Conservation (phyloP, 2,329 filamentous ascomycete species). For the Tolypocladium endophyticum region DNA sequence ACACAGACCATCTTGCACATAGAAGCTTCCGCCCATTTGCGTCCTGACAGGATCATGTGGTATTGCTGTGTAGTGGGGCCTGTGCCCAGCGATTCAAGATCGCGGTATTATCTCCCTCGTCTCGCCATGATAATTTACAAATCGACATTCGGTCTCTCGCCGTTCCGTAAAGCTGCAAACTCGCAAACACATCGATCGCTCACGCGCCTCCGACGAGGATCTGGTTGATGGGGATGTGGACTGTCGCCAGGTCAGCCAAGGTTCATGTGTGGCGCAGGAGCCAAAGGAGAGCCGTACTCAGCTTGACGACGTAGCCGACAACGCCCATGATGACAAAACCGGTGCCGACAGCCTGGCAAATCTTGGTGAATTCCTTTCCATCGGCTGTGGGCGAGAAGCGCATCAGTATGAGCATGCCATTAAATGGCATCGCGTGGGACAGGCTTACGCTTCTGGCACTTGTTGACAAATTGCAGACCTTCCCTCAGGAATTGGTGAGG, state of each 20-base stretch:
- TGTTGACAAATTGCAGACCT: slow-evolving; percentile 50
- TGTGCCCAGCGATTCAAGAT: neutral
- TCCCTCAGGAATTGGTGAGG: slow-evolving; percentile 54
- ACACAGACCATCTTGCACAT: neutral
- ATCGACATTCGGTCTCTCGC: neutral
- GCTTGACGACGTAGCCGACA: slow-evolving; percentile 60
- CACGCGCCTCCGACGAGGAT: slow-evolving; percentile 58
- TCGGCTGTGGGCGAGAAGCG: slow-evolving; percentile 19
- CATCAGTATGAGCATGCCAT: neutral
- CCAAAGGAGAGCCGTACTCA: slow-evolving; percentile 36
- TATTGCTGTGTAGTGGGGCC: neutral
- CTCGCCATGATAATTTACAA: neutral
- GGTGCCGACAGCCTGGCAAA: slow-evolving; percentile 52
- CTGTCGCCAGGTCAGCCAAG: slow-evolving; percentile 20
- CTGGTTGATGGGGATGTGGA: slow-evolving; percentile 62
- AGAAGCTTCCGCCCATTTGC: neutral
- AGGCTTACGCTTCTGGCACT: slow-evolving; percentile 50
- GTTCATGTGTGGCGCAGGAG: neutral
- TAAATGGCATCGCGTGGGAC: neutral
- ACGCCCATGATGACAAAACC: slow-evolving; percentile 63
- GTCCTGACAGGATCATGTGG: neutral
- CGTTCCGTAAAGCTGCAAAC: neutral
- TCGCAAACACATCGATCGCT: slow-evolving; percentile 6
- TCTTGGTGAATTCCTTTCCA: slow-evolving; percentile 31
- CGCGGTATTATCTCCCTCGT: neutral